A percentile compares a stretch with the other conserved stretches of the same genome.
These are phyloP conservation scores for Myxozyma geophila DNA, from an alignment of 805 yeast species.

Conservation along the genomic window DNA sequence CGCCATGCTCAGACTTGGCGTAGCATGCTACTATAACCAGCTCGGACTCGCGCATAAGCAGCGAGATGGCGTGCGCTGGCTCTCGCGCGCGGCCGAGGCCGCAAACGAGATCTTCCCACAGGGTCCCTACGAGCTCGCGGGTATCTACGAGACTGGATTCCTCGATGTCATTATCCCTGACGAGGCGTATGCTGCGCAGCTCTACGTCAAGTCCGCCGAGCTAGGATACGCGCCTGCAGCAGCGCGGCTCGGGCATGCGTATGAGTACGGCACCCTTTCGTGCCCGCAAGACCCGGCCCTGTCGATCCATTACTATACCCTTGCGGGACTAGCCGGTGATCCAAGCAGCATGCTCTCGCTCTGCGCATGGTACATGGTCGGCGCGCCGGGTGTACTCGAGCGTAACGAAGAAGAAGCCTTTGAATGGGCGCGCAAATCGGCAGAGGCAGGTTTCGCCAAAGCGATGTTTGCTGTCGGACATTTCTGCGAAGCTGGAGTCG, in stretches of 20 bases:
- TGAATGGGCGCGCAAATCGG: conserved; percentile 93
- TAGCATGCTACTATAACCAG: conserved; percentile 78
- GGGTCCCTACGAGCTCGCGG: conserved; percentile 93
- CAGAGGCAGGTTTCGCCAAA: conserved; percentile 70
- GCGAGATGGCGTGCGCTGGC: conserved; percentile 88
- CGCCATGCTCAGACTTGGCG: conserved; percentile 93
- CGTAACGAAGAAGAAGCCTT: conserved; percentile 84
- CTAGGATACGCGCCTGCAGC: conserved; percentile 84
- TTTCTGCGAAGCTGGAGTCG: conserved; percentile 85
- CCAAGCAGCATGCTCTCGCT: conserved; percentile 87
- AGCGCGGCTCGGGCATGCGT: conserved; percentile 75
- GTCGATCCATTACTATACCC: conserved; percentile 89
- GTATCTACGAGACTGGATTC: conserved; percentile 82
- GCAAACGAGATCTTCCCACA: conserved; percentile 85
- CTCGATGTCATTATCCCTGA: conserved; percentile 86
- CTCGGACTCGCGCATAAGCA: conserved; percentile 76
- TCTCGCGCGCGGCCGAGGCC: conserved; percentile 79
- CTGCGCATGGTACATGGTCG: conserved; percentile 96
- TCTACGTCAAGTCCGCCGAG: conserved; percentile 86
- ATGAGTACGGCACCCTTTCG: conserved; percentile 73
- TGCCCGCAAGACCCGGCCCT: conserved; percentile 79
- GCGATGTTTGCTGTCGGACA: conserved; percentile 87
- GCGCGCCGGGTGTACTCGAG: conserved; percentile 80
- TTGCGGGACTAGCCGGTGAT: conserved; percentile 88
- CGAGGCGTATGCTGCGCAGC: conserved; percentile 77